Conservation (phyloP, 2,329 filamentous ascomycete species). For the Phialemonium atrogriseum region DNA sequence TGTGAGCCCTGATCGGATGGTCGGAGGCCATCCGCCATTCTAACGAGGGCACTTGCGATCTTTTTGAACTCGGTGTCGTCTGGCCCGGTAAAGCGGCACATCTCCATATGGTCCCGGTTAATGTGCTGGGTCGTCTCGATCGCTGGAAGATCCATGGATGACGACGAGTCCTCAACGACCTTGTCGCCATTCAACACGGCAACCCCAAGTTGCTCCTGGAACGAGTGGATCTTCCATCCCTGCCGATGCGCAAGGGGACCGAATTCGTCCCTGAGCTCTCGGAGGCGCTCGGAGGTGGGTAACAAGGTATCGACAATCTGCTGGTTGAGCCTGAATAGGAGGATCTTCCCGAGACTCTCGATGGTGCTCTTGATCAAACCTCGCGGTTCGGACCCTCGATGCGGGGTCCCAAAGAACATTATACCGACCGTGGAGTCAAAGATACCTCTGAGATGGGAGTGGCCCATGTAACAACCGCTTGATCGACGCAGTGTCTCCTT, state of each 20-base stretch:
- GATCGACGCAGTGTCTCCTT: constrained; percentile 16
- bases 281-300: constrained; percentile 23
- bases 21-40: too few relatives aligned
- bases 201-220: constrained; percentile 20
- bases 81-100: constrained; percentile 22
- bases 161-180: constrained; percentile 29
- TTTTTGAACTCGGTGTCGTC: constrained; percentile 23
- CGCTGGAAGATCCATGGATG: constrained; percentile 19
- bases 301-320: constrained; percentile 23
- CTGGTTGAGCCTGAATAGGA: constrained; percentile 19
- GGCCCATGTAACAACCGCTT: constrained; percentile 4
- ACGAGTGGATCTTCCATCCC: constrained; percentile 24
- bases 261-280: constrained; percentile 22
- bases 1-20: too few relatives aligned
- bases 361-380: constrained; percentile 13
- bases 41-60: constrained; percentile 11
- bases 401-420: constrained; percentile 25
- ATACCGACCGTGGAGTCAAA: constrained; percentile 15
- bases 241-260: constrained; percentile 17
- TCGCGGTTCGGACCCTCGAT: constrained; percentile 17
- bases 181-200: constrained; percentile 2
- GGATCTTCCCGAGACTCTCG: constrained; percentile 7
- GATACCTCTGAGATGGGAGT: constrained; percentile 6
- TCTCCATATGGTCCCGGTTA: constrained; percentile 22
- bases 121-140: constrained; percentile 25